Evolutionary conservation across 2,329 filamentous ascomycete genomes (phyloP).

Genomic region (Albophoma yamanashiensis): DNA sequence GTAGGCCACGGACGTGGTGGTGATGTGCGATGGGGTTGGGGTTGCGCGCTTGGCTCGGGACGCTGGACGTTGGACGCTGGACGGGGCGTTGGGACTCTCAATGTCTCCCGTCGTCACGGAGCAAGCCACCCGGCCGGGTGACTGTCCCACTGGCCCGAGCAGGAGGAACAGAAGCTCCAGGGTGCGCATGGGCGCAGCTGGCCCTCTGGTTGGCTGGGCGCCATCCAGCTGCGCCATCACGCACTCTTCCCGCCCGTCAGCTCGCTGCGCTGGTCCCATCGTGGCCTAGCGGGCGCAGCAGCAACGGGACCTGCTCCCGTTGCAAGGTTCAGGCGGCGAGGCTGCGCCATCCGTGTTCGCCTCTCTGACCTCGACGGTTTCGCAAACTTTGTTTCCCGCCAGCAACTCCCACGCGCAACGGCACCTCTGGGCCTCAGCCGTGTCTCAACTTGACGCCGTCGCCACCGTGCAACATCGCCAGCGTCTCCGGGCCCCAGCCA

Average conservation of each 20-base stretch:
- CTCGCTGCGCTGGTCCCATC: background rate
- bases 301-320: background rate
- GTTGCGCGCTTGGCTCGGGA: no score
- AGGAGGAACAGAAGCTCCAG: background rate
- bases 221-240: background rate
- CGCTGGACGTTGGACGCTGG: background rate
- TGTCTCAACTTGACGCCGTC: background rate
- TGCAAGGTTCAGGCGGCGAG: no score
- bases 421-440: background rate
- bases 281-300: background rate
- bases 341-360: background rate
- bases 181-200: background rate
- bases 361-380: background rate
- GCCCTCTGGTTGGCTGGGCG: background rate
- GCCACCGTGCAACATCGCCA: background rate
- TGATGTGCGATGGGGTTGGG: no score
- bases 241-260: background rate
- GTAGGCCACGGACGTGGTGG: no score
- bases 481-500: background rate
- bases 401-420: background rate
- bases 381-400: background rate
- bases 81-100: background rate
- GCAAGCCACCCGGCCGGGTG: no score
- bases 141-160: background rate
- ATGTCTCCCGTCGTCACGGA: no score